Percentiles rank a stretch among this genome's conserved stretches.
Conservation (phyloP, 805 yeast species). For the Lachancea kluyveri region DNA sequence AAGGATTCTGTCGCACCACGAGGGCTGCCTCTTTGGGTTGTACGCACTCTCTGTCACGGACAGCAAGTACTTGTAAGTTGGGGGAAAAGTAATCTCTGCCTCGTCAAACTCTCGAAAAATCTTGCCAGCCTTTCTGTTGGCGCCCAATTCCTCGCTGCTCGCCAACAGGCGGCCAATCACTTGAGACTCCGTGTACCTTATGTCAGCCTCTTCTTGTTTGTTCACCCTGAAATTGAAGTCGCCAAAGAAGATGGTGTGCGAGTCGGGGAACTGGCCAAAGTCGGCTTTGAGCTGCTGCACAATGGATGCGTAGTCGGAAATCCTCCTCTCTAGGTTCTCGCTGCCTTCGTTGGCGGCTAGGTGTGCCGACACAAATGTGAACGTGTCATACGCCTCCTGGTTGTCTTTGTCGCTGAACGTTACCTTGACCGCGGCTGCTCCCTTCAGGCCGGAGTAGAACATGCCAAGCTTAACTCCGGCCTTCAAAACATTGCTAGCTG, state of each 20-base stretch:
- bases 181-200: constrained; percentile 12
- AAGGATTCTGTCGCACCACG: constrained; percentile 88
- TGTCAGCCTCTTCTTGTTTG: constrained; percentile 12
- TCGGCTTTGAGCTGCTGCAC: constrained; percentile 41
- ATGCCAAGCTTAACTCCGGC: constrained; percentile 49
- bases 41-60: constrained; percentile 41
- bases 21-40: constrained; percentile 58
- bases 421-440: constrained; percentile 62
- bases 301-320: constrained; percentile 43
- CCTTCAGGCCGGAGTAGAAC: constrained; percentile 61
- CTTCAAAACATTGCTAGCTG: constrained; percentile 23
- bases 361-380: constrained; percentile 68
- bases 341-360: constrained; percentile 74
- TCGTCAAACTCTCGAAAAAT: constrained; percentile 64
- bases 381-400: constrained; percentile 26
- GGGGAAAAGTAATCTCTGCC: constrained; percentile 57
- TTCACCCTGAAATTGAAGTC: constrained; percentile 75
- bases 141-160: constrained; percentile 33
- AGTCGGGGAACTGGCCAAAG: constrained; percentile 42
- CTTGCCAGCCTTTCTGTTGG: constrained; percentile 32
- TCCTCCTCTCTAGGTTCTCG: constrained; percentile 40
- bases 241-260: constrained; percentile 73
- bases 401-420: constrained; percentile 12
- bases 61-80: constrained; percentile 66
- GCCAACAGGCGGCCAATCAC: constrained; percentile 15